Evolutionary conservation across 768 basidiomycete species (phyloP).

Genomic region (Pholiota microspora): DNA sequence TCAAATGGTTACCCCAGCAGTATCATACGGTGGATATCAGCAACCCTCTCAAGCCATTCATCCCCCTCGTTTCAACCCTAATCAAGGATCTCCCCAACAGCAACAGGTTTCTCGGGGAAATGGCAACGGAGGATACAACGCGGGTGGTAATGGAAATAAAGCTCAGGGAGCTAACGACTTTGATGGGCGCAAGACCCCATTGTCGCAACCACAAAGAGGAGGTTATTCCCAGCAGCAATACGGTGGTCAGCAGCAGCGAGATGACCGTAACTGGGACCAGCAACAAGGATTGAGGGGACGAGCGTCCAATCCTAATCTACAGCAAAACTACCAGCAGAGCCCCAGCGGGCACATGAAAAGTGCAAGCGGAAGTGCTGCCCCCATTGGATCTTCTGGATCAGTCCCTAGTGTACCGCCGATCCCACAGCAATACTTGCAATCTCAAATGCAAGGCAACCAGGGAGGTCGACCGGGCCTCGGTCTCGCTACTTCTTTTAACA

Average conservation of each 20-base stretch:
- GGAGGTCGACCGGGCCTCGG: slow-evolving; percentile 34
- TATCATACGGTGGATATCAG: slow-evolving; percentile 31
- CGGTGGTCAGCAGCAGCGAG: slow-evolving; percentile 27
- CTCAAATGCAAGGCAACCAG: slow-evolving; percentile 34
- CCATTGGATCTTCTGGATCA: slow-evolving; percentile 23
- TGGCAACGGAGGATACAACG: slow-evolving; percentile 35
- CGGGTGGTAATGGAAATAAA: slow-evolving; percentile 36
- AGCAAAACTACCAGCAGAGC: slow-evolving; percentile 58
- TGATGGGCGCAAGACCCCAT: slow-evolving; percentile 65
- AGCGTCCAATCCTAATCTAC: slow-evolving; percentile 68
- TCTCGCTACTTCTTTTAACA: slow-evolving; percentile 33
- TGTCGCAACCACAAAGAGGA: slow-evolving; percentile 38
- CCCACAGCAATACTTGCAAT: slow-evolving; percentile 70
- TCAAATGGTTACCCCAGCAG: slow-evolving; percentile 17
- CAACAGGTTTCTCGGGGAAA: slow-evolving; percentile 34
- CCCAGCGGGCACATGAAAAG: slow-evolving; percentile 30
- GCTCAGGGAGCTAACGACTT: slow-evolving; percentile 61
- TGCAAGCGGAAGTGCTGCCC: slow-evolving; percentile 29
- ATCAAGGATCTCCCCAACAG: slow-evolving; percentile 40
- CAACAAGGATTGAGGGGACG: slow-evolving; percentile 54
- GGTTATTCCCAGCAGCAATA: slow-evolving; percentile 40
- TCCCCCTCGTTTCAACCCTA: slow-evolving; percentile 69
- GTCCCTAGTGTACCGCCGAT: slow-evolving; percentile 72
- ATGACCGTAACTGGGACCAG: slow-evolving; percentile 49
- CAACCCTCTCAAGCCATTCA: slow-evolving; percentile 51